phyloP scores from a whole-genome alignment of 768 basidiomycete genomes.

The Butyriboletus loyo region DNA sequence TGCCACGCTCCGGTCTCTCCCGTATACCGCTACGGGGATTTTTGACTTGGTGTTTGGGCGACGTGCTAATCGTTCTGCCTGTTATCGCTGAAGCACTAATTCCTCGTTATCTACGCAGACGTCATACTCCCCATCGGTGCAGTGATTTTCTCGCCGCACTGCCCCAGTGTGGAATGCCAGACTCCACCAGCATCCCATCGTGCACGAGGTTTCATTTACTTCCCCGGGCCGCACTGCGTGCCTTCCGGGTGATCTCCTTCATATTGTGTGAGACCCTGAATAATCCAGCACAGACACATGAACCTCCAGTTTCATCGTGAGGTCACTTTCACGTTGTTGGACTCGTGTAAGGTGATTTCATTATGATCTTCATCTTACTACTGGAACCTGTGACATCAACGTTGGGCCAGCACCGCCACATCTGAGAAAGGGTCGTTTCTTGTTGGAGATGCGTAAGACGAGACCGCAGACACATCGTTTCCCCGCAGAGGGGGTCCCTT shows the following conservation, averaged over 20 bases:
- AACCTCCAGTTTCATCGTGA: constrained; percentile 6
- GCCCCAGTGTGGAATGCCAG: constrained; percentile 1
- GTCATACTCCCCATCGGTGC: constrained; percentile 15
- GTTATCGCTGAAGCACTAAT: constrained; percentile 13
- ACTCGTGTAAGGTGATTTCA: constrained; percentile 4
- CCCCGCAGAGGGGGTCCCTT: constrained; percentile 9
- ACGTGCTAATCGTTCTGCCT: constrained; percentile 4
- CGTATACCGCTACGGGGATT: not conserved
- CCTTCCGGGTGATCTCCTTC: constrained; percentile 9
- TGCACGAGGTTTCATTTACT: constrained; percentile 22
- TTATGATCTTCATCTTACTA: not conserved
- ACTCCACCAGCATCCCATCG: constrained; percentile 14
- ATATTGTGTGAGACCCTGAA: constrained; percentile 1
- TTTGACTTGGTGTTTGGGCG: not conserved
- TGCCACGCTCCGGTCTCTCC: not conserved
- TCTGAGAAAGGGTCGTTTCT: not conserved
- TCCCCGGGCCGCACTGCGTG: constrained; percentile 19
- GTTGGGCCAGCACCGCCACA: not conserved
- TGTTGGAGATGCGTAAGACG: not conserved
- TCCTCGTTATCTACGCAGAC: constrained; percentile 12
- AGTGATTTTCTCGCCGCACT: constrained; percentile 19
- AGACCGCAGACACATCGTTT: not conserved
- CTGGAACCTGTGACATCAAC: constrained; percentile 16
- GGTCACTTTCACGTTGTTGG: constrained; percentile 13
- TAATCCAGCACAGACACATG: not conserved